Percentiles rank a stretch among this genome's conserved stretches.
Evolutionary conservation across 768 basidiomycete species (phyloP).

Genomic region (Podaxis pistillaris): DNA sequence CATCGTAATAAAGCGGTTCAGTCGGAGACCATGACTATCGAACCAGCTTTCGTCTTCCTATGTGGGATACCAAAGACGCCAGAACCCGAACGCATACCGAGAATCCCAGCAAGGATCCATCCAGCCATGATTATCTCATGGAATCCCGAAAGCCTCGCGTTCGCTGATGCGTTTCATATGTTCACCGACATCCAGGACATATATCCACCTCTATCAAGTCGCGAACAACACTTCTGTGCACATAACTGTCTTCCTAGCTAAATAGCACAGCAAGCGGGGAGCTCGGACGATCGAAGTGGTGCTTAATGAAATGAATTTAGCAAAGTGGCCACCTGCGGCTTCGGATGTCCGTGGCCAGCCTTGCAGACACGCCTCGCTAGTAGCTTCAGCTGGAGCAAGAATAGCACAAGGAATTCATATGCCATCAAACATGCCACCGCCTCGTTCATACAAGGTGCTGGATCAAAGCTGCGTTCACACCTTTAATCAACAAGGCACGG

Average conservation of each 20-base stretch:
- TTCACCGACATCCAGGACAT: neutral
- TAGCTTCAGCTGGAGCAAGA: neutral
- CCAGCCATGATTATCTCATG: neutral
- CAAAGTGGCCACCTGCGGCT: neutral
- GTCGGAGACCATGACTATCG: neutral
- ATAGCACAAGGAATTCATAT: neutral
- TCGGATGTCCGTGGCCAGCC: neutral
- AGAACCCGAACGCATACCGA: neutral
- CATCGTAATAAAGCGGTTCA: neutral
- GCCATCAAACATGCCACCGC: neutral
- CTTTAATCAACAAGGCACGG: neutral
- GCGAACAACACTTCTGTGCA: neutral
- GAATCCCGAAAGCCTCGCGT: neutral
- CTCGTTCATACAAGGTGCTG: neutral
- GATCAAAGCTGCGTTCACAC: neutral
- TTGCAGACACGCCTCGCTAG: neutral
- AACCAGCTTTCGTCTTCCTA: neutral
- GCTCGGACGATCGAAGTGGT: neutral
- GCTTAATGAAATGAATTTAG: neutral
- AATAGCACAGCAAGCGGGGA: conserved; percentile 1
- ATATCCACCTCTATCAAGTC: neutral
- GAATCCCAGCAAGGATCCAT: neutral
- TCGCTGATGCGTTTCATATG: neutral
- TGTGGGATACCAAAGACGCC: neutral
- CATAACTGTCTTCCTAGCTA: neutral